These are phyloP conservation scores for Saccharomyces mikatae DNA, from an alignment of 805 yeast genomes.

Conservation along the genomic window DNA sequence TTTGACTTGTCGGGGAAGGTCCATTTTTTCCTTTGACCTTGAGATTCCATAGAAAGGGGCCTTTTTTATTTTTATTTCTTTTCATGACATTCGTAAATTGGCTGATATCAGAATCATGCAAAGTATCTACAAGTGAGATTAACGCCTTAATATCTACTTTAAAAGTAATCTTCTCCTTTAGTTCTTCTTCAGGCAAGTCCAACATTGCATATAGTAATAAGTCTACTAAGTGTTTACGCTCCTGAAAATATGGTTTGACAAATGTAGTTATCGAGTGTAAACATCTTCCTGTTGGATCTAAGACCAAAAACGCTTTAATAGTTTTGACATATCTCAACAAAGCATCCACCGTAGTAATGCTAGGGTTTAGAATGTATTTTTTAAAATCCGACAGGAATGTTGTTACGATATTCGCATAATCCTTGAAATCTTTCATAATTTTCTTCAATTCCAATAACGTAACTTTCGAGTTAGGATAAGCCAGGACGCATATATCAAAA, in stretches of 20 bases:
- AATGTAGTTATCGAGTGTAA: slow-evolving; percentile 73
- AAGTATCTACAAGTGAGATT: neutral
- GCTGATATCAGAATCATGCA: slow-evolving; percentile 24
- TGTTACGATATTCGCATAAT: slow-evolving; percentile 10
- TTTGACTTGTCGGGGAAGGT: neutral
- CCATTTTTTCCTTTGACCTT: slow-evolving; percentile 35
- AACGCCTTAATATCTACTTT: slow-evolving; percentile 5
- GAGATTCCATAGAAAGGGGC: slow-evolving; percentile 6
- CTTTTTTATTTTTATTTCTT: neutral
- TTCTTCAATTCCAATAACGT: slow-evolving; percentile 55
- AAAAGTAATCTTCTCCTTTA: slow-evolving; percentile 4
- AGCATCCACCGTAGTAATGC: slow-evolving; percentile 68
- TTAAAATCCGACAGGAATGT: slow-evolving; percentile 17
- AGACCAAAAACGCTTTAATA: slow-evolving; percentile 56
- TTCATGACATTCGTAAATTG: neutral
- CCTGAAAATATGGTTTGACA: slow-evolving; percentile 60
- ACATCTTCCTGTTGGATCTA: slow-evolving; percentile 85
- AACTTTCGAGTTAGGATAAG: slow-evolving; percentile 43
- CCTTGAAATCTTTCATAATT: slow-evolving; percentile 35
- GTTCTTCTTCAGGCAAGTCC: slow-evolving; percentile 26
- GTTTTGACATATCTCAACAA: slow-evolving; percentile 62
- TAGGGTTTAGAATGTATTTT: slow-evolving; percentile 55
- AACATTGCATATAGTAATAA: slow-evolving; percentile 67
- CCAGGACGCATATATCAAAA: slow-evolving; percentile 44
- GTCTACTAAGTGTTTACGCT: slow-evolving; percentile 64